Evolutionary conservation across 257 asterid species (phyloP), one percentile per base, ranked within the genome.

Genomic region (Nicotiana noctiflora): DNA sequence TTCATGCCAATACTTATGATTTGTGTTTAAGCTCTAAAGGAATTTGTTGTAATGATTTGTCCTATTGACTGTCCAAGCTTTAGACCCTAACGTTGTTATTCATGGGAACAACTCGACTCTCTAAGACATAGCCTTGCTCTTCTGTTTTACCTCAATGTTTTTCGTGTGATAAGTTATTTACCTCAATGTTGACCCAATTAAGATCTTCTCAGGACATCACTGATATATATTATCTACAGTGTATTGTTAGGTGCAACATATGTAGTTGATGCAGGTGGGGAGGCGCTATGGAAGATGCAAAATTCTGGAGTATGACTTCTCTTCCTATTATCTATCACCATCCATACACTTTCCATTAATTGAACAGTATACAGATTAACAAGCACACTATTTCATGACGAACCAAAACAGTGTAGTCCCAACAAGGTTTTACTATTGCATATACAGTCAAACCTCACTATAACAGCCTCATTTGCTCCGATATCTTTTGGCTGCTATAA

Each of bases 271-370:
- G 88, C 91, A 1, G 84, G 92, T 31, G 90, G 93, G 87, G 81
- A 84, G 84, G 89, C 97, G 11, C 86, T 95, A 13, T 93, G 98
- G 97, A 84, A 89, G 77, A 86, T 80, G 90, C 91, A 72, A 61
- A 95, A 95, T 82, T 79, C 92, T 23, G 98, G 98, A 91, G 98
- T 94, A 91, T 79, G 88, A 44, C 34, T 34, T 63, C 77, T 79
- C 51, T 77, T 76, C 60, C 74, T 67, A 25, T 13, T 25, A 49
- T 17, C 21, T 18, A 34, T n/a, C 13, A 34, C 21, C 60, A 2
- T 76, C 6, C 8, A 10, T 52, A 7, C 51, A 62, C 6, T 75
- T 60, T 1, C 17, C 23, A 0, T 23, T 59, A 59, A 59, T 6
- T 59, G 57, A 44, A 57, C 29, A 13, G 23, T 23, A 55, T 52